Conservation (phyloP, 2,329 filamentous ascomycete species). For the Botrytis galanthina region DNA sequence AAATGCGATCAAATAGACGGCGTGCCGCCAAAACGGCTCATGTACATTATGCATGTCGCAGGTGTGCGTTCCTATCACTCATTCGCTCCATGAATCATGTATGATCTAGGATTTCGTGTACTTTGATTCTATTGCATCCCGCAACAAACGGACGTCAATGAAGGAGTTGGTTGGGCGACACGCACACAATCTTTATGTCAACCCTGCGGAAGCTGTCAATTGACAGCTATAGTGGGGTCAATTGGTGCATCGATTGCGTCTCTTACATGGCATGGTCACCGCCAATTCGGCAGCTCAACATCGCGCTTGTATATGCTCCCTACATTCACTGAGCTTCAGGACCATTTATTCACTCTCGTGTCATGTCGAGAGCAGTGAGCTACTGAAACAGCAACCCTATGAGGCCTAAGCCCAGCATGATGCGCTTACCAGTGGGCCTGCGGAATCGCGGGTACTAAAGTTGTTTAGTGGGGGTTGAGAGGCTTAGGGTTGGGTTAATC, state of each 20-base stretch:
- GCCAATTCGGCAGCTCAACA: neutral
- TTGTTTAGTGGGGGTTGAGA: neutral
- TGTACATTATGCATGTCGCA: neutral
- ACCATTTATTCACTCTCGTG: neutral
- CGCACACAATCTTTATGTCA: neutral
- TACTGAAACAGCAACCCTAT: neutral
- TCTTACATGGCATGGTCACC: neutral
- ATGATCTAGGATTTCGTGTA: neutral
- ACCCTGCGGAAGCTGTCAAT: neutral
- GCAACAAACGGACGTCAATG: neutral
- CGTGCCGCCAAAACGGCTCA: neutral
- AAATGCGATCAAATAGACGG: conserved; percentile 3
- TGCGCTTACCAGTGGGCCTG: neutral
- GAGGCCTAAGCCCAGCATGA: neutral
- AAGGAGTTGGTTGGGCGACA: conserved; percentile 10
- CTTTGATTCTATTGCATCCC: neutral
- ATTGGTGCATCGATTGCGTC: neutral
- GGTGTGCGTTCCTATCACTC: neutral
- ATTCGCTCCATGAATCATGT: conserved; percentile 1
- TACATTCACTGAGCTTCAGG: neutral
- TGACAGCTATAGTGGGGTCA: neutral
- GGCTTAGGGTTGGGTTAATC: conserved; percentile 5
- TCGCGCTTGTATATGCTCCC: neutral
- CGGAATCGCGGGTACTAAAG: neutral
- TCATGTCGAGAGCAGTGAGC: neutral